Evolutionary conservation across 73 alveolate species (phyloP).

Genomic region (Paramecium primaurelia): DNA sequence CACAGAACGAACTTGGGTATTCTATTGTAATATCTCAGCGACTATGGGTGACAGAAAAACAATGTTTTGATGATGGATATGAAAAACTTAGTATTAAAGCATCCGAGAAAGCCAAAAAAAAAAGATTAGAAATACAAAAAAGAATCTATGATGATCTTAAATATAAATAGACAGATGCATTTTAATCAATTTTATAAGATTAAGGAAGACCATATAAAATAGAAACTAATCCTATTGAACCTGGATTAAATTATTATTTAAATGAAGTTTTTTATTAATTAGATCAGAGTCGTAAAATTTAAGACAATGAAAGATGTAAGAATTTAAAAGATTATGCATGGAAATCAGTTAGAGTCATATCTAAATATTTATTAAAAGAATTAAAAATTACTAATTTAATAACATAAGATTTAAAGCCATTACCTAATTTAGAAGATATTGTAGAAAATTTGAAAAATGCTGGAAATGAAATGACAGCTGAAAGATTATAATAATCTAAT

Average conservation of each 20-base stretch:
- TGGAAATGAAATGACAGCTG: neutral
- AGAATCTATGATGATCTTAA: slow-evolving; percentile 17
- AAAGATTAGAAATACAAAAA: neutral
- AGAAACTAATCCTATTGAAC: slow-evolving; percentile 36
- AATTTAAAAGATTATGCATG: slow-evolving; percentile 21
- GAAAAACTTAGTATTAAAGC: neutral
- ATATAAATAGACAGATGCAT: neutral
- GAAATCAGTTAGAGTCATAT: slow-evolving; percentile 32
- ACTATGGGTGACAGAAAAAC: neutral
- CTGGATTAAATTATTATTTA: slow-evolving; percentile 31
- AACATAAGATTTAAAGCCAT: slow-evolving; percentile 4
- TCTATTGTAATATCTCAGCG: slow-evolving; percentile 6
- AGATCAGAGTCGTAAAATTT: neutral
- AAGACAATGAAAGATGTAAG: slow-evolving; percentile 13
- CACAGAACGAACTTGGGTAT: slow-evolving; percentile 38
- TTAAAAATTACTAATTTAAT: slow-evolving; percentile 8
- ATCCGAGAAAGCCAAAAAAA: neutral
- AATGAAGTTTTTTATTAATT: slow-evolving; percentile 12
- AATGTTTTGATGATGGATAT: neutral
- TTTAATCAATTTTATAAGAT: neutral
- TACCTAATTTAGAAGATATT: slow-evolving; percentile 29
- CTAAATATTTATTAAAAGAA: neutral
- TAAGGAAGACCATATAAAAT: neutral
- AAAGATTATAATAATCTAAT: neutral
- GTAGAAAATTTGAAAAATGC: neutral